Evolutionary conservation across 192 early-diverging fungal species (phyloP).

Genomic region (Chytriomyces confervae): DNA sequence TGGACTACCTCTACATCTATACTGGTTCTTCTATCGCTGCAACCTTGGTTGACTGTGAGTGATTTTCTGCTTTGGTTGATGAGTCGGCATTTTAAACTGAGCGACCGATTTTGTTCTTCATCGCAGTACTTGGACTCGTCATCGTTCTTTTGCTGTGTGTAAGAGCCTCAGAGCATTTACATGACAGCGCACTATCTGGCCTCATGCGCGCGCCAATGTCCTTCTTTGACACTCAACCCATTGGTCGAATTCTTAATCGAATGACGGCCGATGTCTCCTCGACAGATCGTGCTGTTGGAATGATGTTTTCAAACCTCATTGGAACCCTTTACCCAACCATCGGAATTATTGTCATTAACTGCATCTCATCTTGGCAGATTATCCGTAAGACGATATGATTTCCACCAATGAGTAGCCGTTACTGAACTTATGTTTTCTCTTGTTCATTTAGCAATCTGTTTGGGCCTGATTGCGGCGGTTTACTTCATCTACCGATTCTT

Average conservation of each 20-base stretch:
- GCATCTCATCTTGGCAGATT: constrained; percentile 29
- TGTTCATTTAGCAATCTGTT: constrained; percentile 17
- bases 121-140: neutral
- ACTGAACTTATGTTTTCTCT: constrained; percentile 8
- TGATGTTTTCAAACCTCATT: constrained; percentile 50
- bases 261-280: constrained; percentile 57
- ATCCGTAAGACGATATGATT: constrained; percentile 5
- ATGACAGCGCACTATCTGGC: constrained; percentile 55
- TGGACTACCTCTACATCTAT: constrained; percentile 23
- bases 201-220: constrained; percentile 63
- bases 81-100: constrained; percentile 2
- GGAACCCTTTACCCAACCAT: constrained; percentile 42
- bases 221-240: constrained; percentile 67
- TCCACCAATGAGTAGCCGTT: too few relatives aligned
- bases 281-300: constrained; percentile 62
- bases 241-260: constrained; percentile 73
- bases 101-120: neutral
- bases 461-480: constrained; percentile 16
- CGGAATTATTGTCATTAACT: constrained; percentile 19
- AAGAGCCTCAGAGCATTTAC: constrained; percentile 52
- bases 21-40: neutral
- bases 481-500: constrained; percentile 41
- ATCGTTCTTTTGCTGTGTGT: neutral
- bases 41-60: constrained; percentile 20
- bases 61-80: constrained; percentile 13